Percentiles rank a stretch among this genome's conserved stretches.
Conservation (phyloP, 768 basidiomycete species). For the Gloeostereum incarnatum region DNA sequence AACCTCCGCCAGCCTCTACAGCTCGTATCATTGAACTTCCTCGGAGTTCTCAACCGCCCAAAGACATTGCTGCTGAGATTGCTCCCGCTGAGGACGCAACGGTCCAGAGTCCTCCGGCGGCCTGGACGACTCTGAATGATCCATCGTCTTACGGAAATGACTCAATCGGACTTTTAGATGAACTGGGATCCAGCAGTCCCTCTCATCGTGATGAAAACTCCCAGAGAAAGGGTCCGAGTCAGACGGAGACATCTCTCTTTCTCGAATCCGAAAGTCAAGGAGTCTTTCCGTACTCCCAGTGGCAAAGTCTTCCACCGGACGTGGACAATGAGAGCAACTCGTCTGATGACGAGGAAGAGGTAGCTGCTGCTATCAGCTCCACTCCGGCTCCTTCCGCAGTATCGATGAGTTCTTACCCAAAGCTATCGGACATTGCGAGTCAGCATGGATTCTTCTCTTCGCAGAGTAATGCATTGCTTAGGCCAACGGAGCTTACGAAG, state of each 20-base stretch:
- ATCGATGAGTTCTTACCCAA: conserved; percentile 24
- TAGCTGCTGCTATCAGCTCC: conserved; percentile 14
- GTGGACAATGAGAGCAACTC: conserved; percentile 15
- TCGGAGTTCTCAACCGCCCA: background rate
- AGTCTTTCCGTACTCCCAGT: conserved; percentile 46
- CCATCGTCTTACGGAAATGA: background rate
- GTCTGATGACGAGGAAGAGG: conserved; percentile 32
- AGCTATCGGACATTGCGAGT: conserved; percentile 46
- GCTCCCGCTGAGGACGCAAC: background rate
- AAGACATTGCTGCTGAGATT: background rate
- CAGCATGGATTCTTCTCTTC: conserved; percentile 22
- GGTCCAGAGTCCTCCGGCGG: background rate
- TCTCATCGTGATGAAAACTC: background rate
- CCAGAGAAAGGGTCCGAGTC: background rate
- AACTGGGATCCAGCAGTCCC: conserved; percentile 1
- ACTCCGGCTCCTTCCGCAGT: conserved; percentile 5
- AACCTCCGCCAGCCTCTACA: background rate
- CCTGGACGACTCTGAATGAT: background rate
- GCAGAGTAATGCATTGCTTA: too few relatives aligned
- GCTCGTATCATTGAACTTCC: too few relatives aligned
- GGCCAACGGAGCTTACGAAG: conserved; percentile 19
- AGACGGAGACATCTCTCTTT: conserved; percentile 31
- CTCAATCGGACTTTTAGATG: background rate
- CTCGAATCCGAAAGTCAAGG: conserved; percentile 42
- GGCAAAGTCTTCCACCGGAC: conserved; percentile 13